A percentile compares a stretch with the other conserved stretches of the same genome.
phyloP scores from a whole-genome alignment of 139 green algal species.

The Coelastrella sp. region DNA sequence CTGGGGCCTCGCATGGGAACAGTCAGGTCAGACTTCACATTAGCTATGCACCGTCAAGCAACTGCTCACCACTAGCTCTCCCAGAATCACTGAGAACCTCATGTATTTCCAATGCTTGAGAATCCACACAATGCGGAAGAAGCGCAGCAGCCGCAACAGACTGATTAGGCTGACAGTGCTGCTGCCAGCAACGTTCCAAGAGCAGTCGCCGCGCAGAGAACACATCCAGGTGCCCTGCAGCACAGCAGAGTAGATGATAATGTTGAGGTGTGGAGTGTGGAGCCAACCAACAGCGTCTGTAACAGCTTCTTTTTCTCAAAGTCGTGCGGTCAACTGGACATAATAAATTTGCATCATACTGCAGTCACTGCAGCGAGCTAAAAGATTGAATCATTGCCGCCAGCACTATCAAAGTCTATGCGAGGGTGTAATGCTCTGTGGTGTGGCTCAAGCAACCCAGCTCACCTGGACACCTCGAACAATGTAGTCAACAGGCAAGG shows the following conservation, averaged over 20 bases:
- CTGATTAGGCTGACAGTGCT: conserved; percentile 39
- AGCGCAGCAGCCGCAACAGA: conserved; percentile 58
- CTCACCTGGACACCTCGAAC: conserved; percentile 62
- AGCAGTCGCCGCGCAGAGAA: conserved; percentile 52
- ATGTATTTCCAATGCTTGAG: conserved; percentile 70
- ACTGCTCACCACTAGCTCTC: conserved; percentile 54
- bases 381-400: too few species aligned
- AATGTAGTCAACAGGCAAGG: conserved; percentile 72
- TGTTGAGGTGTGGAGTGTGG: too few species aligned
- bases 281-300: too few species aligned
- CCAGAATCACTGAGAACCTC: conserved; percentile 58
- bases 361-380: too few species aligned
- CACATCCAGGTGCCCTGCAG: conserved; percentile 65
- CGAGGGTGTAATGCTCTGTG: too few species aligned
- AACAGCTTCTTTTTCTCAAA: too few species aligned
- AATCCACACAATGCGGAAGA: conserved; percentile 74
- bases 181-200: background rate
- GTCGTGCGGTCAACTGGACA: too few species aligned
- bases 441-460: background rate
- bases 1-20: too few species aligned
- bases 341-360: too few species aligned
- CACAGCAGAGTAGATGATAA: background rate
- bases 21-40: too few species aligned
- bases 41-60: too few species aligned
- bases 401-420: too few species aligned